A percentile compares a stretch with the other conserved stretches of the same genome.
Evolutionary conservation across 768 basidiomycete species (phyloP).

Genomic region (Tricholoma matsutake): DNA sequence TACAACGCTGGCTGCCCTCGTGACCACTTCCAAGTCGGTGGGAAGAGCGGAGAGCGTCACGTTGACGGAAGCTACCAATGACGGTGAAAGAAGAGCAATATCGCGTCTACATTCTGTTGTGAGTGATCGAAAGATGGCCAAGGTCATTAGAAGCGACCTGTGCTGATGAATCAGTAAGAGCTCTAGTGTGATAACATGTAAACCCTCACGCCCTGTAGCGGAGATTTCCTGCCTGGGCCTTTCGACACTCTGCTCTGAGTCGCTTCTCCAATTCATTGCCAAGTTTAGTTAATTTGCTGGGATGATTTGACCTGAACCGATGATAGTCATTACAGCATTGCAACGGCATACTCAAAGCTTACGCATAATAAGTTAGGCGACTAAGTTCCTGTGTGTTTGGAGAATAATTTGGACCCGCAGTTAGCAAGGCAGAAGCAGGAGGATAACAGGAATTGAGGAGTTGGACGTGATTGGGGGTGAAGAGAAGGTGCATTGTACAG

Average conservation of each 20-base stretch:
- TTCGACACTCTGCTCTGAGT: constrained; percentile 57
- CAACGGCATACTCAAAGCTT: constrained; percentile 11
- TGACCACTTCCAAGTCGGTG: constrained; percentile 70
- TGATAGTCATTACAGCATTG: not conserved
- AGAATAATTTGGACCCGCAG: constrained; percentile 72
- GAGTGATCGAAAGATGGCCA: constrained; percentile 77
- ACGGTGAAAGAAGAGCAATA: constrained; percentile 68
- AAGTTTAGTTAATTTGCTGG: constrained; percentile 77
- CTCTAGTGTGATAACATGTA: not conserved
- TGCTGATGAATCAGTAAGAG: constrained; percentile 5
- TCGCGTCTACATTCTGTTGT: constrained; percentile 87
- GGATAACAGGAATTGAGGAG: constrained; percentile 88
- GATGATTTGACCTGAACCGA: constrained; percentile 58
- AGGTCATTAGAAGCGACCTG: constrained; percentile 78
- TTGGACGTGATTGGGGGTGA: constrained; percentile 81
- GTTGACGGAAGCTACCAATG: constrained; percentile 65
- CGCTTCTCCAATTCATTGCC: constrained; percentile 77
- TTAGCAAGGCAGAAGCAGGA: constrained; percentile 65
- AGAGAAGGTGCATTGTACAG: constrained; percentile 59
- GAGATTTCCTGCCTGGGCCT: constrained; percentile 71
- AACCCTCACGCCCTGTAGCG: constrained; percentile 74
- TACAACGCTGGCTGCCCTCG: constrained; percentile 79
- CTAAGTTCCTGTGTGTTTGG: constrained; percentile 87
- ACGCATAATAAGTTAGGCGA: constrained; percentile 82
- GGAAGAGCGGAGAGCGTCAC: constrained; percentile 51